Conservation (phyloP, 106 monocot species). For the Posidonia australis region DNA sequence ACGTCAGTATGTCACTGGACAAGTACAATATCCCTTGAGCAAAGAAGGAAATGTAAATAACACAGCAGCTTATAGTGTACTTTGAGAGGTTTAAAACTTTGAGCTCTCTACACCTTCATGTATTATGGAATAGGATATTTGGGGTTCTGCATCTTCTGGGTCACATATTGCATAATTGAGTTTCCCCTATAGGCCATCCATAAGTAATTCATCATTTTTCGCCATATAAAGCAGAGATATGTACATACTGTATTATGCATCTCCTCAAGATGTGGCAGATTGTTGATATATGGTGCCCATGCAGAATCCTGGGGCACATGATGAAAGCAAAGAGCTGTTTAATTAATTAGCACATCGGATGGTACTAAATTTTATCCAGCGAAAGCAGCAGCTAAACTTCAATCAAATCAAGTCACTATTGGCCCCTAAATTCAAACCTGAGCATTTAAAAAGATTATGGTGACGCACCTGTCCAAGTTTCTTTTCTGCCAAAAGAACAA, state of each 20-base stretch:
- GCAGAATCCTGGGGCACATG: conserved; percentile 44
- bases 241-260: conserved; percentile 76
- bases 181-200: background rate
- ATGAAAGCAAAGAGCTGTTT: conserved; percentile 1
- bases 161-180: background rate
- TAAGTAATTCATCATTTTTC: no score
- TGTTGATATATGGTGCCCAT: conserved; percentile 64
- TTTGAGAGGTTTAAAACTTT: no score
- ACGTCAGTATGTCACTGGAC: no score
- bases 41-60: no score
- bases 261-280: conserved; percentile 40
- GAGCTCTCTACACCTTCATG: no score
- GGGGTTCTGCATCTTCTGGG: no score
- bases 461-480: conserved; percentile 42
- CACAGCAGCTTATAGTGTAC: no score
- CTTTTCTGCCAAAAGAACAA: conserved; percentile 60
- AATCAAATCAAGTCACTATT: background rate
- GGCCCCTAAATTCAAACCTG: background rate
- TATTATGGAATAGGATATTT: no score
- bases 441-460: background rate
- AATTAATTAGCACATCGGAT: no score
- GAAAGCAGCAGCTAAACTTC: no score
- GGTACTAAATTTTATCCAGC: no score
- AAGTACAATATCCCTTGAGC: no score
- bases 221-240: background rate